Evolutionary conservation across 805 yeast genomes (phyloP).

Genomic region (Lachancea quebecensis): DNA sequence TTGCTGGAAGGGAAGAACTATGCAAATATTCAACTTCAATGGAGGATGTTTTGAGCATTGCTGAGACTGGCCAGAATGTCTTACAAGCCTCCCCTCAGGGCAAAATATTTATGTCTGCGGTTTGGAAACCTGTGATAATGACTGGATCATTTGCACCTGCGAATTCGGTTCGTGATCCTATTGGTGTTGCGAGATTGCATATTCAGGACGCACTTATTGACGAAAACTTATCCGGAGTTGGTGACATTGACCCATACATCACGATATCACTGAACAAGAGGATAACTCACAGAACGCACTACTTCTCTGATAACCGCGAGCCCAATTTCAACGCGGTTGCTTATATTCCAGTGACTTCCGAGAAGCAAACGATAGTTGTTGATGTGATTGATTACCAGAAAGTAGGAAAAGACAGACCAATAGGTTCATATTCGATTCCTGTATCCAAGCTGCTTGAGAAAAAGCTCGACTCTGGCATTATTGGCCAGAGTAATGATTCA

Average conservation of each 20-base stretch:
- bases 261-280: constrained; percentile 53
- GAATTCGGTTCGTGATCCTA: constrained; percentile 40
- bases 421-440: constrained; percentile 52
- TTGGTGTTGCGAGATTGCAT: constrained; percentile 61
- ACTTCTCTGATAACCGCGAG: constrained; percentile 44
- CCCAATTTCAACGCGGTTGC: constrained; percentile 56
- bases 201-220: constrained; percentile 47
- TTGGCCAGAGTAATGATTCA: constrained; percentile 41
- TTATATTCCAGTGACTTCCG: constrained; percentile 55
- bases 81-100: constrained; percentile 50
- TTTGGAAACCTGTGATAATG: constrained; percentile 66
- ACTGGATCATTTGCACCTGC: constrained; percentile 42
- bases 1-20: constrained; percentile 39
- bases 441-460: constrained; percentile 43
- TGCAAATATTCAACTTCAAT: constrained; percentile 45
- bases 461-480: constrained; percentile 39
- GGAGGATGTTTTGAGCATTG: constrained; percentile 41
- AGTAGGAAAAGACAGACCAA: constrained; percentile 52
- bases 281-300: constrained; percentile 46
- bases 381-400: constrained; percentile 63
- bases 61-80: constrained; percentile 41
- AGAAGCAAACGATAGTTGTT: constrained; percentile 50
- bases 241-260: constrained; percentile 71
- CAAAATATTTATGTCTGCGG: constrained; percentile 45
- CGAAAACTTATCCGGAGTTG: constrained; percentile 55